A percentile compares a stretch with the other conserved stretches of the same genome.
Conservation (phyloP, 2,329 filamentous ascomycete species). For the Neophaeococcomyces mojaviensis region DNA sequence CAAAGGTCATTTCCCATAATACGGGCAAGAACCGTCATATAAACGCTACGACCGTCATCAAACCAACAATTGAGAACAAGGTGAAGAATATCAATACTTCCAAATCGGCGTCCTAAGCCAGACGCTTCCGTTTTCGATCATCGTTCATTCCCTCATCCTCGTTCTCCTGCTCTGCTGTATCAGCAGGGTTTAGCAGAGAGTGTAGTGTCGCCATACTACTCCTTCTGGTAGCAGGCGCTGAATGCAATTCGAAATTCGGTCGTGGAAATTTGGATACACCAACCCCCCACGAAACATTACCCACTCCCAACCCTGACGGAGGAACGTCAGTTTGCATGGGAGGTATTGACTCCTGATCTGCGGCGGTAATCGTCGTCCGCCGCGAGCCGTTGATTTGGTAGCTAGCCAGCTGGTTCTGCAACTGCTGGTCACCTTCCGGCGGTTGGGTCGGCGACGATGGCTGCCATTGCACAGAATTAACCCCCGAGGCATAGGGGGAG, state of each 20-base stretch:
- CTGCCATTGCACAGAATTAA: conserved; percentile 53
- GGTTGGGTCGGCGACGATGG: conserved; percentile 47
- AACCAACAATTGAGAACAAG: too few relatives aligned
- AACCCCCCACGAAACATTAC: conserved; percentile 16
- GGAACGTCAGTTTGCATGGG: conserved; percentile 12
- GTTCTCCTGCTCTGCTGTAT: conserved; percentile 58
- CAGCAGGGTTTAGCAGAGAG: conserved; percentile 59
- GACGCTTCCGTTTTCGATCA: conserved; percentile 55
- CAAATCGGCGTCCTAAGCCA: conserved; percentile 33
- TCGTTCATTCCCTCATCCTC: conserved; percentile 53
- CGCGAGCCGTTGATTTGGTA: conserved; percentile 57
- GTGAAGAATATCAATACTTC: too few relatives aligned
- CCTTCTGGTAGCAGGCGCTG: conserved; percentile 56
- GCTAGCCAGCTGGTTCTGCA: conserved; percentile 54
- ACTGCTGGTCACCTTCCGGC: conserved; percentile 49
- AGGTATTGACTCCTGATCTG: conserved; percentile 16
- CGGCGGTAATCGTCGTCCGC: conserved; percentile 23
- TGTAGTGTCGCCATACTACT: conserved; percentile 66
- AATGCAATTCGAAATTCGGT: conserved; percentile 28
- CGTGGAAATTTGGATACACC: conserved; percentile 20
- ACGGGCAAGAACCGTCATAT: background rate
- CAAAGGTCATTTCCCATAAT: background rate
- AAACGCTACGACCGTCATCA: background rate
- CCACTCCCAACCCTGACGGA: conserved; percentile 18
- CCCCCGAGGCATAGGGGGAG: conserved; percentile 61